phyloP scores from a whole-genome alignment of 768 basidiomycete genomes.

The Paxillus involutus region DNA sequence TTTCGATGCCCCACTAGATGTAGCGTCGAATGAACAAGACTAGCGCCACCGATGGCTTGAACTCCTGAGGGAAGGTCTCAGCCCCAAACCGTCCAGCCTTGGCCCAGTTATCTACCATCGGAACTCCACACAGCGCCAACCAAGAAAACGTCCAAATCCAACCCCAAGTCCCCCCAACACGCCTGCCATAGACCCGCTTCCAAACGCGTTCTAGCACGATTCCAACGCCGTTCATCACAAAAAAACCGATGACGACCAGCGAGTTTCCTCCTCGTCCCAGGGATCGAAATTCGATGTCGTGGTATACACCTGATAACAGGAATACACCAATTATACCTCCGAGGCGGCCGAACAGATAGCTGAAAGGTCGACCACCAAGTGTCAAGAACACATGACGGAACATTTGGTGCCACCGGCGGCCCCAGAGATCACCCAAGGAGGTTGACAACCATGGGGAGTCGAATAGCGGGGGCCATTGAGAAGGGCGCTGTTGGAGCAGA shows the following conservation, averaged over 20 bases:
- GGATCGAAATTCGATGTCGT: slow-evolving; percentile 55
- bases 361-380: slow-evolving; percentile 46
- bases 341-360: slow-evolving; percentile 43
- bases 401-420: slow-evolving; percentile 63
- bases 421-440: slow-evolving; percentile 64
- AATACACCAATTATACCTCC: slow-evolving; percentile 60
- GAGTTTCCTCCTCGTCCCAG: slow-evolving; percentile 53
- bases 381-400: slow-evolving; percentile 57
- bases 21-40: slow-evolving; percentile 21
- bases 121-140: slow-evolving; percentile 47
- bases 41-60: slow-evolving; percentile 16
- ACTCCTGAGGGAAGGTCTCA: slow-evolving; percentile 6
- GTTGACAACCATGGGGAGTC: slow-evolving; percentile 54
- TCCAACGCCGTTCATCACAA: slow-evolving; percentile 54
- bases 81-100: slow-evolving; percentile 13
- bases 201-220: slow-evolving; percentile 49
- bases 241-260: slow-evolving; percentile 44
- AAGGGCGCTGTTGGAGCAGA: slow-evolving; percentile 46
- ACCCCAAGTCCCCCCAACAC: slow-evolving; percentile 47
- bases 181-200: slow-evolving; percentile 40
- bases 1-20: not conserved
- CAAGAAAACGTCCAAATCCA: slow-evolving; percentile 53
- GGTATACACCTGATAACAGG: slow-evolving; percentile 55
- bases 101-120: slow-evolving; percentile 44
- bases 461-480: slow-evolving; percentile 65